Conservation (phyloP, 2,329 filamentous ascomycete genomes). For the Pseudogymnoascus verrucosus region DNA sequence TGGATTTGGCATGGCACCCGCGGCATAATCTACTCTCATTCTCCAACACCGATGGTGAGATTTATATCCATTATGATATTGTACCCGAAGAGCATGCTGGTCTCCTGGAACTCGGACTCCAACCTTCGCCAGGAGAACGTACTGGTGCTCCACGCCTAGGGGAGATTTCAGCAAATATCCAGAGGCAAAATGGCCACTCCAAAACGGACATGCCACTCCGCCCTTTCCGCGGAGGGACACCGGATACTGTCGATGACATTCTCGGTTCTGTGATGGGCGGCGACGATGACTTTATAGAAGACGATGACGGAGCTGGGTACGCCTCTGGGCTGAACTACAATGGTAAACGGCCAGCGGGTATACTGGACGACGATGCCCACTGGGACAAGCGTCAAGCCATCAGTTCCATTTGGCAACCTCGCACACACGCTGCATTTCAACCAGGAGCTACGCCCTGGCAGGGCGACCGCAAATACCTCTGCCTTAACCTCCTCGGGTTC, state of each 20-base stretch:
- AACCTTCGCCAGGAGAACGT: conserved; percentile 79
- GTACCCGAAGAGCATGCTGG: conserved; percentile 49
- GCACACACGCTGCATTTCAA: conserved; percentile 79
- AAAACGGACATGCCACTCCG: conserved; percentile 39
- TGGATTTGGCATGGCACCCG: conserved; percentile 86
- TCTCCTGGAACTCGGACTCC: conserved; percentile 49
- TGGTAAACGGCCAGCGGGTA: conserved; percentile 52
- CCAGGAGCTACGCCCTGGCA: conserved; percentile 94
- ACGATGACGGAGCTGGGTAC: conserved; percentile 93
- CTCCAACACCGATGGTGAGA: conserved; percentile 83
- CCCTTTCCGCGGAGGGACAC: conserved; percentile 50
- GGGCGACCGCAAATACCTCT: conserved; percentile 87
- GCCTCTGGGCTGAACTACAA: conserved; percentile 52
- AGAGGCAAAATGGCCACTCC: conserved; percentile 47
- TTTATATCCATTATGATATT: conserved; percentile 78
- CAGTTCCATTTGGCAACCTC: conserved; percentile 38
- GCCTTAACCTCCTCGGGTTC: conserved; percentile 85
- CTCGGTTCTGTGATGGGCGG: conserved; percentile 51
- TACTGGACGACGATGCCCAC: conserved; percentile 29
- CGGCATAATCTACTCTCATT: conserved; percentile 83
- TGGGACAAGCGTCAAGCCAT: conserved; percentile 35
- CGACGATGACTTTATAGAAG: conserved; percentile 75
- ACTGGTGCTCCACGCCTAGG: conserved; percentile 51
- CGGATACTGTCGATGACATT: conserved; percentile 77
- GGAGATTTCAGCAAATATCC: conserved; percentile 60